These are phyloP conservation scores for Ciborinia camelliae DNA, from an alignment of 2,329 filamentous ascomycete species.

Conservation along the genomic window DNA sequence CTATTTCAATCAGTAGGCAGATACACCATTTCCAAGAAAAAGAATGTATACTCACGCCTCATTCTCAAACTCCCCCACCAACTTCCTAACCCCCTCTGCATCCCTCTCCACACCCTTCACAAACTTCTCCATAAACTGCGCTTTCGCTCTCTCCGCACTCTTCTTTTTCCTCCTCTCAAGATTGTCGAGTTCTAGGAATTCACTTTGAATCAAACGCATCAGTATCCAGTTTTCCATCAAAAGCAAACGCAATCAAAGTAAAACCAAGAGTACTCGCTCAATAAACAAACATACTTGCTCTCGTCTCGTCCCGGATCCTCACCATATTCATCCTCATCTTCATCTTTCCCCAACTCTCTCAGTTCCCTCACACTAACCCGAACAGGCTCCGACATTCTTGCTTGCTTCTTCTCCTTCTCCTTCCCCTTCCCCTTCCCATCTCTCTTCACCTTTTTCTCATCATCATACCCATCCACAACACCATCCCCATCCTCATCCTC, in stretches of 20 bases:
- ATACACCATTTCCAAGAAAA: background rate
- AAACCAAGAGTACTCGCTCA: background rate
- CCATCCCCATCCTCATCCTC: background rate
- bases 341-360: background rate
- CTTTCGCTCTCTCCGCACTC: background rate
- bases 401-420: constrained; percentile 26
- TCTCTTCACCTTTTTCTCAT: background rate
- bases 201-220: background rate
- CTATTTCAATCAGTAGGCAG: background rate
- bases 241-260: background rate
- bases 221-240: background rate
- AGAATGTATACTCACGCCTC: background rate
- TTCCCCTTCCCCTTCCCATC: background rate
- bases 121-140: constrained; percentile 10
- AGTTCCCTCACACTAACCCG: background rate
- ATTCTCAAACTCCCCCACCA: background rate
- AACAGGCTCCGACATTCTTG: constrained; percentile 27
- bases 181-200: constrained; percentile 7
- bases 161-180: constrained; percentile 15
- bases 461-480: background rate
- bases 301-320: constrained; percentile 32
- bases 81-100: background rate
- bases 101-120: background rate
- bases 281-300: constrained; percentile 30
- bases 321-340: constrained; percentile 29